Conservation (phyloP, 2,329 filamentous ascomycete genomes). For the Pseudocercospora cruenta region DNA sequence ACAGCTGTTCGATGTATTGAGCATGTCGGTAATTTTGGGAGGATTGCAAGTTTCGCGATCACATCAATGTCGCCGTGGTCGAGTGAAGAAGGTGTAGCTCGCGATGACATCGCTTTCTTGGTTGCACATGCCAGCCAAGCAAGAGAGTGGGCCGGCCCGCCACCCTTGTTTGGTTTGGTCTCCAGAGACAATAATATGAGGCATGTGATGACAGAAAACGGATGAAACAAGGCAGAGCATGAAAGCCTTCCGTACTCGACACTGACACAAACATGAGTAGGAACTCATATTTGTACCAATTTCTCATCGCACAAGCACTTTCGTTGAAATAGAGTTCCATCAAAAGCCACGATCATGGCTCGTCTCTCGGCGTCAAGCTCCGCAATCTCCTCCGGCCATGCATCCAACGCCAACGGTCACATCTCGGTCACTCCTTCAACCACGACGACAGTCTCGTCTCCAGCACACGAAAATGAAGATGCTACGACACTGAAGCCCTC, state of each 20-base stretch:
- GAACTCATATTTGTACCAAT: not conserved
- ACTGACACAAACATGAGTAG: not conserved
- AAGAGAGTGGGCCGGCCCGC: not conserved
- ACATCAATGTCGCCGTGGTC: not conserved
- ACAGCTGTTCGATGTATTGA: not conserved
- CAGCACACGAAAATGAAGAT: not conserved
- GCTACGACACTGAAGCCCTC: not conserved
- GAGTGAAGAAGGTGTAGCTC: not conserved
- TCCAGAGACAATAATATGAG: constrained; percentile 2
- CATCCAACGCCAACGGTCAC: constrained; percentile 14
- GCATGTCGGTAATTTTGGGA: constrained; percentile 12
- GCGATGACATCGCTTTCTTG: not conserved
- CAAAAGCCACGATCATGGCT: constrained; percentile 26
- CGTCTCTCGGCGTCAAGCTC: constrained; percentile 32
- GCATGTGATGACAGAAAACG: constrained; percentile 11
- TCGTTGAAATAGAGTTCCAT: not conserved
- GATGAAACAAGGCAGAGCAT: constrained; percentile 15
- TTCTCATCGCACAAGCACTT: not conserved
- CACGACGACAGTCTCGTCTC: not conserved
- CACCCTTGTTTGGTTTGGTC: not conserved
- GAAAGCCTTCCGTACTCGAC: constrained; percentile 8
- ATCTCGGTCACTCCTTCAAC: constrained; percentile 10
- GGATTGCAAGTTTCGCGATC: not conserved
- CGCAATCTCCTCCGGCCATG: constrained; percentile 17
- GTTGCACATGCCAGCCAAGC: not conserved